Base-by-base conservation (phyloP, 176 grass and related monocot species). In the Triticum turgidum region DNA sequence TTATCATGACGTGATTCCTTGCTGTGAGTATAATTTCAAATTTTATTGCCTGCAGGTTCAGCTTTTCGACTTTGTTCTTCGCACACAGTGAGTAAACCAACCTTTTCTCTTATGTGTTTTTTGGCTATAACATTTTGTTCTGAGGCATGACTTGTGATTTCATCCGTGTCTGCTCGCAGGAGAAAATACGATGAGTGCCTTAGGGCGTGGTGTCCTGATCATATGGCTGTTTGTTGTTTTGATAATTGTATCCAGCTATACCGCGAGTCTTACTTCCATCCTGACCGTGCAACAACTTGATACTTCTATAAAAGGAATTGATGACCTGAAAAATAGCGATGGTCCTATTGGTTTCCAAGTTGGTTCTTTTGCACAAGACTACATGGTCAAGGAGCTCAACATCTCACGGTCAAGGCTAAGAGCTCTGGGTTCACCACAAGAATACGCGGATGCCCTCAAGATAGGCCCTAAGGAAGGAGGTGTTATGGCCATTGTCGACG, bases 151-250 rank as follows among this genome's bases (percentile, higher is more conserved):
- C 85, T 61, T 32, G 34, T 61, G 29, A 59, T 86, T 87, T 77
- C 58, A 67, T 42, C 41, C 75, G 11, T 83, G 13, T 69, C 66
- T 73, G 39, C 24, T 84, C 14, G 27, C 91, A 98, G 96, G 78
- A 91, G 92, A 98, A 88, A 92, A 91, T 52, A 94, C 93, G 18
- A 76, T 94, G 85, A 94, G 93, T 61, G 90, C 90, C 45, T 80
- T 98, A 73, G 94, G 96, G 78, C 93, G 96, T 21, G 92, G 70
- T 25, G 87, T 98, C 34, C 47, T 98, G 82, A 88, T 98, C 88
- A 98, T 98, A 89, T 98, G 96, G 96, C 71, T 98, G 11, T 96
- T 96, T 83, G 93, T 98, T 76, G 96, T 98, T 88, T 87, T 98
- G 80, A 98, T 98, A 32, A 98, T 98, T 86, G 92, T 94, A 72